phyloP scores from a whole-genome alignment of 2,329 filamentous ascomycete species.

The Diaporthe citriasiana region DNA sequence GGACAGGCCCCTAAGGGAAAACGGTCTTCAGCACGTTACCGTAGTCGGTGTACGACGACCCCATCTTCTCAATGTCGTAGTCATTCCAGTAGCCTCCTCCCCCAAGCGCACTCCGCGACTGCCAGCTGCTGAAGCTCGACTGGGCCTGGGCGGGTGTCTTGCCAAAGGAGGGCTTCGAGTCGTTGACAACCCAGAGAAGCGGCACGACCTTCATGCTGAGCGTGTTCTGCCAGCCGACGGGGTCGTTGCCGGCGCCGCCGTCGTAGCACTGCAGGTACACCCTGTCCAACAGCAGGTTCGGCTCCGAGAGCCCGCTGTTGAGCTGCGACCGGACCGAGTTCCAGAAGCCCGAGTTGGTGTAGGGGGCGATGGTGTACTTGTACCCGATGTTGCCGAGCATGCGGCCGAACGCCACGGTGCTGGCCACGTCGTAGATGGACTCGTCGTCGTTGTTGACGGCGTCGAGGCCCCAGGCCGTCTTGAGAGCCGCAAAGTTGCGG shows the following conservation, averaged over 20 bases:
- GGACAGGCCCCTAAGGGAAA: background rate
- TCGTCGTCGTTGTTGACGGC: slow-evolving; percentile 64
- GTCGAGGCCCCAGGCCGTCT: slow-evolving; percentile 58
- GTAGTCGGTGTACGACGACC: slow-evolving; percentile 11
- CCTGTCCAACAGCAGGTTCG: slow-evolving; percentile 52
- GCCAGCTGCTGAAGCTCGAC: slow-evolving; percentile 54
- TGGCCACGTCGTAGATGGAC: slow-evolving; percentile 57
- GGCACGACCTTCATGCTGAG: slow-evolving; percentile 59
- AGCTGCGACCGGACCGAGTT: slow-evolving; percentile 48
- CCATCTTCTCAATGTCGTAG: slow-evolving; percentile 43
- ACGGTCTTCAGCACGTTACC: slow-evolving; percentile 15
- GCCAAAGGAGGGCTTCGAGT: slow-evolving; percentile 59
- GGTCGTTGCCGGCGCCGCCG: slow-evolving; percentile 58
- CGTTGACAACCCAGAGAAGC: slow-evolving; percentile 60
- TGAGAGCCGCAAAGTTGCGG: slow-evolving; percentile 57
- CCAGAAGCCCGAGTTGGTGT: slow-evolving; percentile 58
- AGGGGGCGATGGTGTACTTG: slow-evolving; percentile 59
- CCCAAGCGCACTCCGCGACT: slow-evolving; percentile 48
- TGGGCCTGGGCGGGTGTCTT: slow-evolving; percentile 54
- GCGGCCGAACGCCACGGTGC: slow-evolving; percentile 58
- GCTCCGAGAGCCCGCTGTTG: slow-evolving; percentile 48
- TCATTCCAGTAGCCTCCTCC: slow-evolving; percentile 63
- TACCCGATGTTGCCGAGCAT: slow-evolving; percentile 59
- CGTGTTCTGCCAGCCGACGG: slow-evolving; percentile 53
- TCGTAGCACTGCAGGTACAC: slow-evolving; percentile 62